phyloP scores from a whole-genome alignment of 176 grass and related monocot species.

The Juncus inflexus region DNA sequence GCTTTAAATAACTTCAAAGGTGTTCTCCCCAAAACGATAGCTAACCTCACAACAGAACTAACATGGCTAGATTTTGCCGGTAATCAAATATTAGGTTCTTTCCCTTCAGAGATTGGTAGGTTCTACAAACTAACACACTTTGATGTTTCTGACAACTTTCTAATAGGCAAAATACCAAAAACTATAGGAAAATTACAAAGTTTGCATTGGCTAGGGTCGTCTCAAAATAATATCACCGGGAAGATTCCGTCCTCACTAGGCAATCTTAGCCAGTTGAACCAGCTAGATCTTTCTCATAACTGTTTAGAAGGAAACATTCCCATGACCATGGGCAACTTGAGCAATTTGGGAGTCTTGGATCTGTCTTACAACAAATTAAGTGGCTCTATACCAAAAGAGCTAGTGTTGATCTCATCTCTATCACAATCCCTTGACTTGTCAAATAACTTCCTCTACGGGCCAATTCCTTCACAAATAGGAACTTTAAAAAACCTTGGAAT shows the following conservation, averaged over 20 bases:
- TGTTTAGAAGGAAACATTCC: conserved; percentile 25
- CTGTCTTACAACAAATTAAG: conserved; percentile 29
- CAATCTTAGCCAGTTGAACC: conserved; percentile 26
- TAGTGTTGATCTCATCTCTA: conserved; percentile 21
- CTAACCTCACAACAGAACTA: conserved; percentile 8
- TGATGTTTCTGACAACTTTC: background rate
- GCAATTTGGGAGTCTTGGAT: conserved; percentile 4
- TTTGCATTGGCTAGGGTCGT: conserved; percentile 15
- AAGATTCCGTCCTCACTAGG: conserved; percentile 29
- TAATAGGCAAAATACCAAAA: conserved; percentile 27
- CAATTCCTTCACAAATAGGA: conserved; percentile 25
- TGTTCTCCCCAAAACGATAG: conserved; percentile 16
- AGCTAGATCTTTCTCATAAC: conserved; percentile 25
- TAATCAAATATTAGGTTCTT: conserved; percentile 26
- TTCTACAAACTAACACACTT: conserved; percentile 13
- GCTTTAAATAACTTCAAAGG: conserved; percentile 21
- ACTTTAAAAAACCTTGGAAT: conserved; percentile 13
- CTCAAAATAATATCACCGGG: conserved; percentile 28
- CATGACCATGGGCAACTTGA: conserved; percentile 10
- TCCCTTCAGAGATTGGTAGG: conserved; percentile 31
- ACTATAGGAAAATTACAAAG: conserved; percentile 25
- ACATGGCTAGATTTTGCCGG: background rate
- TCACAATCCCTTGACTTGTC: conserved; percentile 20
- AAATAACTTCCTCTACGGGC: conserved; percentile 27
- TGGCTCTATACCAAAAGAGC: conserved; percentile 28